Conservation (phyloP, 1,284 basidiomycete genomes). For the Malassezia pachydermatis region DNA sequence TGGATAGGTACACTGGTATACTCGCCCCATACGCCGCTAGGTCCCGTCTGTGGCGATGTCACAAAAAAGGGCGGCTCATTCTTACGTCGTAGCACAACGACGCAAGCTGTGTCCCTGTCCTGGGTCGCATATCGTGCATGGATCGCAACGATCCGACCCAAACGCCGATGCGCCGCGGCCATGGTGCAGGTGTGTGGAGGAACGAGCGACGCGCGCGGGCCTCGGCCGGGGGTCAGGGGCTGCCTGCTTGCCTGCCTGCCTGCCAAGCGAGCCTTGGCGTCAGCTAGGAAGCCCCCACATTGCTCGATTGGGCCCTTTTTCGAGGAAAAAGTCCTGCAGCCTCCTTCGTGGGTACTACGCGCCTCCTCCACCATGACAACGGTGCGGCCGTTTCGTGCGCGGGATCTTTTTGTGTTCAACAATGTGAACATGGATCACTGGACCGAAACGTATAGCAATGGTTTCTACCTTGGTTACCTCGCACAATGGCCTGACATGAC, state of each 20-base stretch:
- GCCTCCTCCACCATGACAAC: slow-evolving; percentile 58
- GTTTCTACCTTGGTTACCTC: slow-evolving; percentile 76
- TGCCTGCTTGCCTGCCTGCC: not conserved
- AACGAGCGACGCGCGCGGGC: no score
- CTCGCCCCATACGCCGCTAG: slow-evolving; percentile 12
- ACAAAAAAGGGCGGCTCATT: slow-evolving; percentile 13
- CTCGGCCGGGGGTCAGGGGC: no score
- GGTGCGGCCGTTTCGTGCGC: slow-evolving; percentile 68
- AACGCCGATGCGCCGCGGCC: slow-evolving; percentile 1
- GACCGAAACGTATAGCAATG: slow-evolving; percentile 83
- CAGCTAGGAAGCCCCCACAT: not conserved
- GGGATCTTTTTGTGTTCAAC: slow-evolving; percentile 82
- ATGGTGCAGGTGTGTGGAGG: no score
- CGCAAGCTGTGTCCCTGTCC: not conserved
- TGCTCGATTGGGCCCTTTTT: not conserved
- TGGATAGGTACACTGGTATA: slow-evolving; percentile 1
- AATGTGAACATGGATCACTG: slow-evolving; percentile 84
- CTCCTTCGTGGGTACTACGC: not conserved
- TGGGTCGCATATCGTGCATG: not conserved
- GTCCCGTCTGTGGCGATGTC: not conserved
- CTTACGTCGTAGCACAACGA: slow-evolving; percentile 5
- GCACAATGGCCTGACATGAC: slow-evolving; percentile 81
- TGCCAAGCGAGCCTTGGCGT: not conserved
- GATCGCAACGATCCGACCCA: not conserved
- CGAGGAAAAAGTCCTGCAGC: not conserved